Base-by-base conservation (phyloP, 257 asterid genomes). In the Nicotiana paniculata region DNA sequence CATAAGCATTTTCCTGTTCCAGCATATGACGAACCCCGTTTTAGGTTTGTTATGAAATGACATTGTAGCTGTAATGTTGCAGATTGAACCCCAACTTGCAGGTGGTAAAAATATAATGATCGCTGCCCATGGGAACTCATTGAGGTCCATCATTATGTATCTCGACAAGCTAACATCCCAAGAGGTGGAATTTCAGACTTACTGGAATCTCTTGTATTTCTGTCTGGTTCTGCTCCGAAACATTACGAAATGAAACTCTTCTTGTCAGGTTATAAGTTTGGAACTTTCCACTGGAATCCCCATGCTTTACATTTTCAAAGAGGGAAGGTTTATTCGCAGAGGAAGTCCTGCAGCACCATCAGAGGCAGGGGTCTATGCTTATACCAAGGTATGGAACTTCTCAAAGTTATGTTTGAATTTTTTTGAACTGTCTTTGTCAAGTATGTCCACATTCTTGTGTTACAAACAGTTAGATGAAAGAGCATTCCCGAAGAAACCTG, bases 61-160 rank as follows among this genome's bases (percentile, higher is more conserved):
- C 82, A 9, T 59, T 83, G 59, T 84, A 65, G 79, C 15, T 82
- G 35, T 75, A 35, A 74, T 90, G 58, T 26, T 91, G 88, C 93
- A 96, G 98, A 94, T 94, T 82, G 97, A 90, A 85, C 98, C 98
- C 59, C 90, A 90, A 88, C 96, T 96, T 79, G 85, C 83, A 54
- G 75, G 86, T 33, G 99, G 98, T 67, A 92, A 94, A 84, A 90
- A 96, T 77, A 91, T 96, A 65, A 93, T 94, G 98, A 94, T 96
- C 84, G 98, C 98, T 21, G 99, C 99, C 21, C 99, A 96, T 81
- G 99, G 98, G 37, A 96, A 96, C 84, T 96, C 99, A 6, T 90
- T 96, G 86, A 91, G 99, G 91, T 96, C 99, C 69, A 96, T 96
- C 87, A 96, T 94, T 58, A 94, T 94, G 99, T 96, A 96, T 88